Evolutionary conservation across 2,329 filamentous ascomycete species (phyloP).

Genomic region (Pseudocercospora macadamiae): DNA sequence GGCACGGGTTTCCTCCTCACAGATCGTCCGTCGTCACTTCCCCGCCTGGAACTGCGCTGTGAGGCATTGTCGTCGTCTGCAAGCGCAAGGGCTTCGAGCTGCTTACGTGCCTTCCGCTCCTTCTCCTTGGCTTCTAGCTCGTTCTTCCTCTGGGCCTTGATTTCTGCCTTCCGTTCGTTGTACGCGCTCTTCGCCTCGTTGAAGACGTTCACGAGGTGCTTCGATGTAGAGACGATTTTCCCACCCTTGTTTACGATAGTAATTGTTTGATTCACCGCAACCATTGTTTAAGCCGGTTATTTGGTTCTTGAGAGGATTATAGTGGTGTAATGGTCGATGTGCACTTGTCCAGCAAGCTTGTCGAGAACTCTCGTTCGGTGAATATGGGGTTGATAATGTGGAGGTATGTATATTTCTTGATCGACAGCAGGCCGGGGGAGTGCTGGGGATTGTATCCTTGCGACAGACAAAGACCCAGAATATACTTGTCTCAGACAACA

Average conservation of each 20-base stretch:
- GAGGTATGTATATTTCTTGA: neutral
- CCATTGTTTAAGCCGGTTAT: slow-evolving; percentile 9
- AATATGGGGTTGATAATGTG: neutral
- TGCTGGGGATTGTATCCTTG: neutral
- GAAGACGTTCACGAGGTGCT: slow-evolving; percentile 86
- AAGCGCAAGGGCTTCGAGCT: slow-evolving; percentile 54
- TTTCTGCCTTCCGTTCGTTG: slow-evolving; percentile 80
- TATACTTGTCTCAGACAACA: slow-evolving; percentile 6
- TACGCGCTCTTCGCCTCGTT: slow-evolving; percentile 90
- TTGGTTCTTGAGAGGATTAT: neutral
- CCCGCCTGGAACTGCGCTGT: slow-evolving; percentile 29
- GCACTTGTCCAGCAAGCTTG: slow-evolving; percentile 3
- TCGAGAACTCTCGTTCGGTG: neutral
- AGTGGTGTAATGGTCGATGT: neutral
- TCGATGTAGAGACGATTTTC: slow-evolving; percentile 88
- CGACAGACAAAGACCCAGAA: slow-evolving; percentile 3
- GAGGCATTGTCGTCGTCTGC: slow-evolving; percentile 41
- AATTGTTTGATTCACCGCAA: slow-evolving; percentile 67
- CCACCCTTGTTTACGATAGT: slow-evolving; percentile 90
- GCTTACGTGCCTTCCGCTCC: slow-evolving; percentile 63
- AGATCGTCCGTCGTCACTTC: slow-evolving; percentile 29
- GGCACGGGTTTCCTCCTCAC: slow-evolving; percentile 32
- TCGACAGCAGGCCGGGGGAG: neutral
- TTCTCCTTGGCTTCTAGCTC: slow-evolving; percentile 46
- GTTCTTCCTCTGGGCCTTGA: slow-evolving; percentile 70